Conservation (phyloP, 495 filamentous ascomycete species). For the Daldinia caldariorum region DNA sequence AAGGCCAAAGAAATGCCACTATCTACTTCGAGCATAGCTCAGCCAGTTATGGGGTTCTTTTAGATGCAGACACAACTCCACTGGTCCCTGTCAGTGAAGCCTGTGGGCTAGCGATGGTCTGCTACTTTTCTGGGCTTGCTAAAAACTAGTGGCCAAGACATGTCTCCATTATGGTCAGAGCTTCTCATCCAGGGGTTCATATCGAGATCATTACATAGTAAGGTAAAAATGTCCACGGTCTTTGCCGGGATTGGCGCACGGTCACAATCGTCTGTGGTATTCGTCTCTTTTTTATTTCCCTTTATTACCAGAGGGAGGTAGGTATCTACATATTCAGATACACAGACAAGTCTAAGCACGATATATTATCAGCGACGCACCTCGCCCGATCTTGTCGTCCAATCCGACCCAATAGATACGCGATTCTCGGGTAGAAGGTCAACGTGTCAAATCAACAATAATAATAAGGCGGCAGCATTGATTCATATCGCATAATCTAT, state of each 20-base stretch:
- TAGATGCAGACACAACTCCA: constrained; percentile 31
- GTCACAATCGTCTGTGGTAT: constrained; percentile 42
- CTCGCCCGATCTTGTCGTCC: constrained; percentile 31
- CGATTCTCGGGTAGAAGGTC: constrained; percentile 22
- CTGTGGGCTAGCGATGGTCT: constrained; percentile 18
- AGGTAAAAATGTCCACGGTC: constrained; percentile 25
- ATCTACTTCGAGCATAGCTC: constrained; percentile 35
- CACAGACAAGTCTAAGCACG: neutral
- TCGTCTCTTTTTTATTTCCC: neutral
- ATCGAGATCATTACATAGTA: constrained; percentile 39
- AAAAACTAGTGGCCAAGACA: constrained; percentile 7
- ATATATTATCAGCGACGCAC: constrained; percentile 34
- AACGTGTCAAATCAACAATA: constrained; percentile 42
- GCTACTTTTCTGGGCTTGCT: constrained; percentile 7
- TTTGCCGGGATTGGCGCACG: constrained; percentile 42
- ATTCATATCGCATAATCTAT: constrained; percentile 36
- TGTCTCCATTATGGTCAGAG: constrained; percentile 15
- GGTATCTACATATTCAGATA: neutral
- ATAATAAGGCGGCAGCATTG: constrained; percentile 16
- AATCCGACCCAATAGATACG: constrained; percentile 26
- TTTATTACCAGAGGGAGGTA: constrained; percentile 4
- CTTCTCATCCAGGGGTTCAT: constrained; percentile 30
- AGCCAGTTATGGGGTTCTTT: constrained; percentile 24
- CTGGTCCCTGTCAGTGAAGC: constrained; percentile 6
- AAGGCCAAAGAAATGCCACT: constrained; percentile 23